These are phyloP conservation scores for Rosa persica DNA, from an alignment of 306 rosid genomes.

Conservation along the genomic window DNA sequence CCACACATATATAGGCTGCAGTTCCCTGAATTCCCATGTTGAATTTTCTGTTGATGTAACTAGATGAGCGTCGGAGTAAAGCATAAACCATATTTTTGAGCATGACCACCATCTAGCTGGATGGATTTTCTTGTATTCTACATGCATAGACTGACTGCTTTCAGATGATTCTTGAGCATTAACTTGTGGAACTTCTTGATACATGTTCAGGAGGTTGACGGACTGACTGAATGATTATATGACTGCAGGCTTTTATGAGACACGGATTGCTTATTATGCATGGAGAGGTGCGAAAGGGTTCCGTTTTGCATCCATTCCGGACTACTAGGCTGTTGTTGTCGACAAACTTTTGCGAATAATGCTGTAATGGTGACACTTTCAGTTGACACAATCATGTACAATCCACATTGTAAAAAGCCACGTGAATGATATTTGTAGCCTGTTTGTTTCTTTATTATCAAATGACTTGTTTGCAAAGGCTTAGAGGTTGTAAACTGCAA, in stretches of 20 bases:
- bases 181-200: not conserved
- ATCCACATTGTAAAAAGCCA: conserved; percentile 16
- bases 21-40: not conserved
- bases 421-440: not conserved
- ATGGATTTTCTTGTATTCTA: not conserved
- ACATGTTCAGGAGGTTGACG: conserved; percentile 6
- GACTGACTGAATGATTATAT: conserved; percentile 11
- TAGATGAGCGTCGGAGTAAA: not conserved
- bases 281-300: conserved; percentile 92
- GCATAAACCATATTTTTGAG: not conserved
- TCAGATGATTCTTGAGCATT: not conserved
- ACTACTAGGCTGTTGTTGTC: conserved; percentile 44
- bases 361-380: conserved; percentile 3
- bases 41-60: not conserved
- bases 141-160: not conserved
- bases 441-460: not conserved
- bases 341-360: conserved; percentile 18
- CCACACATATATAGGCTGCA: not conserved
- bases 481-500: not conserved
- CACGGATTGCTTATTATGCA: conserved; percentile 86
- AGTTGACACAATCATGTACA: conserved; percentile 4
- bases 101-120: not conserved
- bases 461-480: not conserved
- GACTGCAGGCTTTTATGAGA: conserved; percentile 86
- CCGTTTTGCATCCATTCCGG: conserved; percentile 88